Evolutionary conservation across 176 grass and related monocot species (phyloP).

Genomic region (Poa pratensis): DNA sequence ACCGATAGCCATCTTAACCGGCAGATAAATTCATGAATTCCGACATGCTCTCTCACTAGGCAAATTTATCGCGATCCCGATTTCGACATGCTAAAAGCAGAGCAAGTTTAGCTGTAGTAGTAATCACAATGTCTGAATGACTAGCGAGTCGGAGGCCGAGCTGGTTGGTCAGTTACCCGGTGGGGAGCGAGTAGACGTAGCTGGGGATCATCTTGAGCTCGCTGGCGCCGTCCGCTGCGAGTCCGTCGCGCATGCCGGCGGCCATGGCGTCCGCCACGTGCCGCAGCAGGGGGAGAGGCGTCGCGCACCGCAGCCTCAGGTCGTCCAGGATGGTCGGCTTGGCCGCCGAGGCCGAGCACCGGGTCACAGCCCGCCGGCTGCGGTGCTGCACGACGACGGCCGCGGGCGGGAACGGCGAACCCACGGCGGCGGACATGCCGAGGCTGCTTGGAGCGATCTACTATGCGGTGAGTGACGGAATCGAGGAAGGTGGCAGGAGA

Average conservation of each 20-base stretch:
- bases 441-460: conserved; percentile 14
- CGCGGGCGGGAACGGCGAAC: background rate
- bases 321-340: conserved; percentile 34
- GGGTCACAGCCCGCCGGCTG: background rate
- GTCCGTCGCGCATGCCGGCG: conserved; percentile 41
- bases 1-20: background rate
- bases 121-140: background rate
- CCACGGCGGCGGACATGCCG: conserved; percentile 36
- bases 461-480: background rate
- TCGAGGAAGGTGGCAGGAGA: conserved; percentile 32
- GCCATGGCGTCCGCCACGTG: conserved; percentile 46
- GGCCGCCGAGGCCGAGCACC: conserved; percentile 19
- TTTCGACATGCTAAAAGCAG: background rate
- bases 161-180: conserved; percentile 19
- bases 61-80: background rate
- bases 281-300: conserved; percentile 49
- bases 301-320: conserved; percentile 44
- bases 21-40: background rate
- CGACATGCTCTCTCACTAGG: background rate
- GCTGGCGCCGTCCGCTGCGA: conserved; percentile 34
- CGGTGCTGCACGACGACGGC: background rate
- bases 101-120: no score
- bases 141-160: background rate
- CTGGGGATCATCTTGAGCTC: conserved; percentile 63
- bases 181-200: conserved; percentile 55